Evolutionary conservation across 2,329 filamentous ascomycete genomes (phyloP), one percentile per base, ranked within the genome.

Genomic region (Leptodontidium sp.): DNA sequence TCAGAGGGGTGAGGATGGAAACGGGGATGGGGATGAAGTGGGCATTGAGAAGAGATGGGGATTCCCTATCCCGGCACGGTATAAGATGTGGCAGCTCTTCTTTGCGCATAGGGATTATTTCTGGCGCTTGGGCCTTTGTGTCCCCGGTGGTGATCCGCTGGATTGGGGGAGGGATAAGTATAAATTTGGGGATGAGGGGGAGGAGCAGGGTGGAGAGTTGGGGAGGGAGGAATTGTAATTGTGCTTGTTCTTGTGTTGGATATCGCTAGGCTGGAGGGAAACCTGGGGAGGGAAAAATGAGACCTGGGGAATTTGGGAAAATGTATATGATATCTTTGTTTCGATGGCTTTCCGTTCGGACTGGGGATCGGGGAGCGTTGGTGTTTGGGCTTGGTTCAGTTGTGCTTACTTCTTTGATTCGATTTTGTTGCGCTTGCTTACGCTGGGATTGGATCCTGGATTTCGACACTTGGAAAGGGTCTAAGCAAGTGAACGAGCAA

Each of bases 81-180:
- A 94, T 75, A 92, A 91, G 79, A 86, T 97, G n/a, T 97, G 95
- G 93, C 89, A 97, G 80, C 82, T 98, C 8, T 91, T 98, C 77
- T 97, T 97, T 80, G 92, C 94, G 0, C 96, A 99, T 81, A 85
- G 96, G 49, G 96, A 99, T 81, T 99, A 99, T 80, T 98, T 99
- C 81, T 97, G 93, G 93, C 86, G 96, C 67, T 80, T 99, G 64
- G 96, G 96, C 0, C 82, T 98, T 40, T 99, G 96, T 81, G 84
- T 98, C 1, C 94, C 95, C 0, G 91, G 91, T 14, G 92, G 92
- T 14, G 90, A 91, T 77, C 90, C 90, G 2, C 82, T 84, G 57
- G 87, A 92, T 73, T 92, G 90, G 90, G 87, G 84, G 21, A 82
- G 86, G 70, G 83, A 85, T 57, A 79, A 77, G 68, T 84, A 87